Conservation (phyloP, 441 rosid species). For the Jatropha podagrica region DNA sequence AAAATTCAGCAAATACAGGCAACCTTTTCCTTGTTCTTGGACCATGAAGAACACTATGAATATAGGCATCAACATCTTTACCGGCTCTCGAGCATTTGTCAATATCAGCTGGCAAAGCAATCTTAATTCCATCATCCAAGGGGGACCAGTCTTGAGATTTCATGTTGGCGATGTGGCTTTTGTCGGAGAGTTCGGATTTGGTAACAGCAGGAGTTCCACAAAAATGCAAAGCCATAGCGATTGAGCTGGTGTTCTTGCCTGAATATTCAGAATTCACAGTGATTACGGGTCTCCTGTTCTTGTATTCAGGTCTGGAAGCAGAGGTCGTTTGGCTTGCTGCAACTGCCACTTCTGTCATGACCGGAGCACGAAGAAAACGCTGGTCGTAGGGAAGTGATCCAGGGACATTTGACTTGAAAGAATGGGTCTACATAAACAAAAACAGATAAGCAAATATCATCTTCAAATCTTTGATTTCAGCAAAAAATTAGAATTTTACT, state of each 20-base stretch:
- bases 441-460: slow-evolving; percentile 12
- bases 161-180: slow-evolving; percentile 3
- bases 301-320: slow-evolving; percentile 7
- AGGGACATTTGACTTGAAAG: slow-evolving; percentile 24
- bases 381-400: slow-evolving; percentile 26
- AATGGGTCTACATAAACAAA: slow-evolving; percentile 23
- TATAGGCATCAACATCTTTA: slow-evolving; percentile 33
- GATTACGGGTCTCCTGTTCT: not conserved
- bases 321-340: slow-evolving; percentile 21
- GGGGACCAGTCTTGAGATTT: slow-evolving; percentile 43
- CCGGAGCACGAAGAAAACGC: slow-evolving; percentile 22
- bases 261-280: slow-evolving; percentile 17
- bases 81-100: slow-evolving; percentile 16
- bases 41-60: slow-evolving; percentile 31
- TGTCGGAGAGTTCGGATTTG: not conserved
- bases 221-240: not conserved
- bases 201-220: not conserved
- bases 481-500: slow-evolving; percentile 22
- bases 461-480: not conserved
- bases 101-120: slow-evolving; percentile 31
- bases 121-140: slow-evolving; percentile 47
- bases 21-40: slow-evolving; percentile 37
- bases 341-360: slow-evolving; percentile 18
- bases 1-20: slow-evolving; percentile 35
- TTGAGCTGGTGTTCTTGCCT: slow-evolving; percentile 21